These are phyloP conservation scores for Corynascus novoguineensis DNA, from an alignment of 495 filamentous ascomycete species.

Conservation along the genomic window DNA sequence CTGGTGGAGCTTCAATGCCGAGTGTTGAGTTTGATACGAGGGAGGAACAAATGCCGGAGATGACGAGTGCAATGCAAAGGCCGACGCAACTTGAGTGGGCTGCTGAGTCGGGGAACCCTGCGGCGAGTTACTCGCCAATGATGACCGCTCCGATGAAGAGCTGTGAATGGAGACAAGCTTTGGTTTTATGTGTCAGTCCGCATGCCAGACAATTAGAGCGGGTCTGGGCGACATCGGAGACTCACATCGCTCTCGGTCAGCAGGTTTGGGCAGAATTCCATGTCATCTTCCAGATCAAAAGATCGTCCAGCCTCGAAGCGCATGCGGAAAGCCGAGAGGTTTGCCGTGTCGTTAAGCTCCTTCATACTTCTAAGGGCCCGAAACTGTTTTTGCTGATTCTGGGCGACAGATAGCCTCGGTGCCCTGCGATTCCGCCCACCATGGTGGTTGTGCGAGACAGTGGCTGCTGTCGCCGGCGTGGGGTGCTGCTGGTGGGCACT, in stretches of 20 bases:
- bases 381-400: conserved; percentile 81
- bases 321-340: conserved; percentile 68
- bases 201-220: conserved; percentile 8
- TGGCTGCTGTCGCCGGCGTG: conserved; percentile 46
- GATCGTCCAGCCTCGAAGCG: conserved; percentile 88
- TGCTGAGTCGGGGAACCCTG: conserved; percentile 73
- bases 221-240: conserved; percentile 24
- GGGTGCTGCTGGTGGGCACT: conserved; percentile 61
- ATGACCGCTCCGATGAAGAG: conserved; percentile 90
- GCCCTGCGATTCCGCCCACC: conserved; percentile 81
- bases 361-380: conserved; percentile 78
- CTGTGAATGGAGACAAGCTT: conserved; percentile 81
- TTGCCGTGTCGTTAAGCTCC: conserved; percentile 74
- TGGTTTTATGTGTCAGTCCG: conserved; percentile 16
- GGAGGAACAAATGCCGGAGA: conserved; percentile 65
- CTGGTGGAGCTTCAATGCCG: conserved; percentile 74
- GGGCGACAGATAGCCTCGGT: conserved; percentile 70
- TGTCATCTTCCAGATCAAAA: conserved; percentile 94
- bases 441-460: conserved; percentile 68
- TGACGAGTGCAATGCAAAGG: conserved; percentile 74
- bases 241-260: conserved; percentile 96
- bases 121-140: conserved; percentile 88
- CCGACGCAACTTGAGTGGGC: conserved; percentile 65
- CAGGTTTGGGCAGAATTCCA: conserved; percentile 91
- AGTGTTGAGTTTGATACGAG: conserved; percentile 44